These are phyloP conservation scores for Septoria linicola DNA, from an alignment of 2,329 filamentous ascomycete genomes.

Conservation along the genomic window DNA sequence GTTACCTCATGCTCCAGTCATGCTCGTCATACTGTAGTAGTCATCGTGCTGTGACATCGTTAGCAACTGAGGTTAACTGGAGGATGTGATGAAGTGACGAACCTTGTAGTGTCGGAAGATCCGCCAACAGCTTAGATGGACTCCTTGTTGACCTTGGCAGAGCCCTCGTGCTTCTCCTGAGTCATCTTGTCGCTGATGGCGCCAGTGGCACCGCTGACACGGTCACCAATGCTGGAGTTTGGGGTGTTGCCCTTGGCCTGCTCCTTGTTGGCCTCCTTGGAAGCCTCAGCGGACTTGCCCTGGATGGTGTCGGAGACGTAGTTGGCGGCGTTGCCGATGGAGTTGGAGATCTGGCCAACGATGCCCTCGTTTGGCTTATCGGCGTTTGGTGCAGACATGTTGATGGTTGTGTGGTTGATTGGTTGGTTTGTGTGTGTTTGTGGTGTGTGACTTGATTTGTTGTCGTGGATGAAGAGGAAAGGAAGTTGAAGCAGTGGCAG, in stretches of 20 bases:
- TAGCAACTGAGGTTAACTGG: too few relatives aligned
- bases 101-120: neutral
- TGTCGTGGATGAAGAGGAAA: conserved; percentile 5
- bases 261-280: conserved; percentile 69
- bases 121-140: conserved; percentile 27
- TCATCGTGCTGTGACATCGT: neutral
- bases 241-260: conserved; percentile 59
- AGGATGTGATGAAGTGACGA: neutral
- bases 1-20: conserved; percentile 8
- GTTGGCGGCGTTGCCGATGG: conserved; percentile 58
- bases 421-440: conserved; percentile 23
- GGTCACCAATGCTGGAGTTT: conserved; percentile 52
- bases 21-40: neutral
- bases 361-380: conserved; percentile 47
- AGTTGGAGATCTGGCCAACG: conserved; percentile 44
- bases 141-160: conserved; percentile 52
- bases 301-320: conserved; percentile 66
- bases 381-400: conserved; percentile 47
- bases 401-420: conserved; percentile 29
- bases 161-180: conserved; percentile 52
- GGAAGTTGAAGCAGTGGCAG: neutral
- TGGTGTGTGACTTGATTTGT: conserved; percentile 8
- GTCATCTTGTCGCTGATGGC: conserved; percentile 55
- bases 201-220: conserved; percentile 54
- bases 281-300: conserved; percentile 55